Conservation (phyloP, 257 asterid species). For the Cordia subcordata region DNA sequence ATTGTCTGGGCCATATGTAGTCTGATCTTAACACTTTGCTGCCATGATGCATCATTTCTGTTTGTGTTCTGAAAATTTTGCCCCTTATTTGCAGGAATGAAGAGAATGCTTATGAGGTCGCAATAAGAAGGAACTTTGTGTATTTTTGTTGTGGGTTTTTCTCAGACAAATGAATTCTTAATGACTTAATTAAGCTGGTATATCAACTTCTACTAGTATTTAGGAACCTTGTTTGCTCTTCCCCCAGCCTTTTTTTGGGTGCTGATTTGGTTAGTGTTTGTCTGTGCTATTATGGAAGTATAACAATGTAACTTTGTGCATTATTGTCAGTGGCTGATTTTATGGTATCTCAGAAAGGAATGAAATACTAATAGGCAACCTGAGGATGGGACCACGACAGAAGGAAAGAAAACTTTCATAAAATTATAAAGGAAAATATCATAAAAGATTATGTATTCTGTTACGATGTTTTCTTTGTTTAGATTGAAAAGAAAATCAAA, state of each 20-base stretch:
- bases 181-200: neutral
- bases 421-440: no score
- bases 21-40: no score
- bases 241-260: neutral
- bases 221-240: neutral
- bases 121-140: neutral
- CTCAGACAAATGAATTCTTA: no score
- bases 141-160: neutral
- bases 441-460: no score
- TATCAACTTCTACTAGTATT: neutral
- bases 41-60: no score
- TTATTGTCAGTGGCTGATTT: no score
- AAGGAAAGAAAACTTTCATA: no score
- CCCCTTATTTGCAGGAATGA: constrained; percentile 17
- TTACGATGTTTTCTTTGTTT: no score
- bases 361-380: no score
- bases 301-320: neutral
- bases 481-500: no score
- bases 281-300: neutral
- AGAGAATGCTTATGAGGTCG: neutral
- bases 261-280: neutral
- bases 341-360: no score
- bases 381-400: no score
- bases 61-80: neutral
- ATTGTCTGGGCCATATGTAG: neutral